Percentiles rank a stretch among this genome's conserved stretches.
Evolutionary conservation across 495 filamentous ascomycete genomes (phyloP).

Genomic region (Astrocystis sublimbata): DNA sequence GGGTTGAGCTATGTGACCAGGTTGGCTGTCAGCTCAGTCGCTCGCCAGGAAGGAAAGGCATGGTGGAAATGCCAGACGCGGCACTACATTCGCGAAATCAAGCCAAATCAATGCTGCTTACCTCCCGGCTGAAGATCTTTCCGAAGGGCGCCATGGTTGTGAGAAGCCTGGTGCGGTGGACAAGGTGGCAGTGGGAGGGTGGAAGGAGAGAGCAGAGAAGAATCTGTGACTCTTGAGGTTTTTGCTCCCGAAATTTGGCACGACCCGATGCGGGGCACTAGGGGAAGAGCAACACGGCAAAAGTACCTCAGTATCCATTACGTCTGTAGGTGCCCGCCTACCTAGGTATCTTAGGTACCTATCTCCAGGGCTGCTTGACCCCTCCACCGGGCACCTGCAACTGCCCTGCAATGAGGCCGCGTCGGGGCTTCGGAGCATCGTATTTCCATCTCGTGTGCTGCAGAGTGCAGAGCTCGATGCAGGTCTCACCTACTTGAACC

Average conservation of each 20-base stretch:
- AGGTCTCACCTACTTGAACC: too few relatives aligned
- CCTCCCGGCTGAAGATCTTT: constrained; percentile 87
- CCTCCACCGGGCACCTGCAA: too few relatives aligned
- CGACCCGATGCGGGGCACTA: constrained; percentile 34
- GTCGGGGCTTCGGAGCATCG: constrained; percentile 17
- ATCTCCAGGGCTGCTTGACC: not conserved
- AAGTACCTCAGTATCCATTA: too few relatives aligned
- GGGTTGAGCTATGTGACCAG: constrained; percentile 67
- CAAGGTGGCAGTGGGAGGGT: constrained; percentile 38
- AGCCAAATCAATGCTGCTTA: constrained; percentile 49
- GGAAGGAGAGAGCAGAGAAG: constrained; percentile 25
- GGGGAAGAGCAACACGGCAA: constrained; percentile 14
- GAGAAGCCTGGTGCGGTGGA: constrained; percentile 36
- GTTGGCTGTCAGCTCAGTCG: constrained; percentile 30
- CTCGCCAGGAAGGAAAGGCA: not conserved
- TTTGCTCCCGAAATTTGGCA: constrained; percentile 29
- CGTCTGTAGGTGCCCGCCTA: not conserved
- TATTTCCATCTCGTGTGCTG: constrained; percentile 21
- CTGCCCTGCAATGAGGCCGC: too few relatives aligned
- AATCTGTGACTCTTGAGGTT: constrained; percentile 15
- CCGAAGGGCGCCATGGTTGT: constrained; percentile 81
- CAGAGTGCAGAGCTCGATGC: not conserved
- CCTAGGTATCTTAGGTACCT: too few relatives aligned
- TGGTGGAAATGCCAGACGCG: not conserved
- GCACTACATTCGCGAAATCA: not conserved